Evolutionary conservation across 2,329 filamentous ascomycete species (phyloP), one percentile per base, ranked within the genome.

Genomic region (Talaromyces sp.): DNA sequence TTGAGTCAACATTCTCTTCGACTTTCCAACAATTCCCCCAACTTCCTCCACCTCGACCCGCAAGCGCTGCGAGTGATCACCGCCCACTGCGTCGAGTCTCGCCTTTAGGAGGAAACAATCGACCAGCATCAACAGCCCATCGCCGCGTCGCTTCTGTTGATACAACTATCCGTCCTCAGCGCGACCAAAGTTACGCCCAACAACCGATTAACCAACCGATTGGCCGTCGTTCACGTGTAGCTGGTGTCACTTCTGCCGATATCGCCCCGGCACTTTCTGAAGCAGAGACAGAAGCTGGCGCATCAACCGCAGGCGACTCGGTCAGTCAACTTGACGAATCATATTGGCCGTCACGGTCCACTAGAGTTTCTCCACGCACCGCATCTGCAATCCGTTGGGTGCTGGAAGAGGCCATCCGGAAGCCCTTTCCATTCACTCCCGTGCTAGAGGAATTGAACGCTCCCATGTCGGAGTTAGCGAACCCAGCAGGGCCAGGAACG

Each of bases 331-430:
- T 69, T 45, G 68, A 78, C 74, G 70, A 83, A 73, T 74, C 85
- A 75, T 79, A 86, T 80, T 76, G 86, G 86, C 77, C 85, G 77
- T 72, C 70, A 63, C 75, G 79, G 65, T 79, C 74, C 11, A 78
- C 75, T 67, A 88, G 87, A 73, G 89, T 97, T 77, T 97, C 93
- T 57, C 89, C 87, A 71, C 88, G 91, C 69, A 97, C 92, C 56
- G 91, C 92, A 69, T 91, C 90, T 77, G 94, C 95, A 43, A 93
- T 99, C 75, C 89, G 96, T 72, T 98, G 91, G 82, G 88, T 93
- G 43, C 87, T 98, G 65, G 93, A 98, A 82, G 92, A 96, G 81
- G 92, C 92, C 43, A 85, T 98, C 70, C 90, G 93, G 54, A 86
- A 89, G 56, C 93, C 94, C 2, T 86, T 92, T 70, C 83, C 87